A percentile compares a stretch with the other conserved stretches of the same genome.
phyloP scores from a whole-genome alignment of 1,284 basidiomycete genomes.

The Austroboletus sp. region DNA sequence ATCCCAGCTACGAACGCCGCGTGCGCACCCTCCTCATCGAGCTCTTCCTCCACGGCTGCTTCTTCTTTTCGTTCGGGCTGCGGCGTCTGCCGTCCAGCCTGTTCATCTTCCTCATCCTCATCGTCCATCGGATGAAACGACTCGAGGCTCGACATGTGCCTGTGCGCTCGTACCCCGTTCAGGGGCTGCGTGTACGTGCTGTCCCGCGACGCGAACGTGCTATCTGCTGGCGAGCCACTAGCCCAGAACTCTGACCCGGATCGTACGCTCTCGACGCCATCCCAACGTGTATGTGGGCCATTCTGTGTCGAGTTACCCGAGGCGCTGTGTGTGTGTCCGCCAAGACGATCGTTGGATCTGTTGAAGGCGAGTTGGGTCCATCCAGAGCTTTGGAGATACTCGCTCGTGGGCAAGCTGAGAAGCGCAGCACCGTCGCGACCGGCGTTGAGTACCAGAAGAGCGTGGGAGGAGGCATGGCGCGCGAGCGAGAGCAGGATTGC shows the following conservation, averaged over 20 bases:
- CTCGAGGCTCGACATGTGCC: conserved; percentile 22
- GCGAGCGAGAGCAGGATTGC: conserved; percentile 68
- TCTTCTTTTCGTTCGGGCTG: conserved; percentile 20
- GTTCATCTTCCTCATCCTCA: conserved; percentile 20
- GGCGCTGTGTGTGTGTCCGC: conserved; percentile 11
- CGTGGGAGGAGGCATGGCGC: conserved; percentile 58
- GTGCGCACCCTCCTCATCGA: conserved; percentile 68
- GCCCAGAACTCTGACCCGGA: conserved; percentile 73
- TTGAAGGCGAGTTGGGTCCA: conserved; percentile 43
- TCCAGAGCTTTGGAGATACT: conserved; percentile 75
- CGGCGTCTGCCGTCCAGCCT: conserved; percentile 18
- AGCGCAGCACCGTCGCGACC: conserved; percentile 69
- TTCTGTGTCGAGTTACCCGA: conserved; percentile 23
- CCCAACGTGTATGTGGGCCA: conserved; percentile 23
- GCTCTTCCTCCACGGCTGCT: conserved; percentile 28
- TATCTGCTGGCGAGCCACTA: conserved; percentile 30
- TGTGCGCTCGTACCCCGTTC: conserved; percentile 17
- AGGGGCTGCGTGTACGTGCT: conserved; percentile 13
- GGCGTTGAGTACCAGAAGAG: conserved; percentile 72
- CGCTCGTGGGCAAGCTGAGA: conserved; percentile 70
- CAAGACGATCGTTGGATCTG: conserved; percentile 5
- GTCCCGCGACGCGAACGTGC: conserved; percentile 19
- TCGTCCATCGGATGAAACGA: conserved; percentile 33
- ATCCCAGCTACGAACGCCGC: conserved; percentile 76
- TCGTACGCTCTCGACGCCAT: conserved; percentile 52